A percentile compares a stretch with the other conserved stretches of the same genome.
Evolutionary conservation across 2,329 filamentous ascomycete species (phyloP).

Genomic region (Beauveria varroae): DNA sequence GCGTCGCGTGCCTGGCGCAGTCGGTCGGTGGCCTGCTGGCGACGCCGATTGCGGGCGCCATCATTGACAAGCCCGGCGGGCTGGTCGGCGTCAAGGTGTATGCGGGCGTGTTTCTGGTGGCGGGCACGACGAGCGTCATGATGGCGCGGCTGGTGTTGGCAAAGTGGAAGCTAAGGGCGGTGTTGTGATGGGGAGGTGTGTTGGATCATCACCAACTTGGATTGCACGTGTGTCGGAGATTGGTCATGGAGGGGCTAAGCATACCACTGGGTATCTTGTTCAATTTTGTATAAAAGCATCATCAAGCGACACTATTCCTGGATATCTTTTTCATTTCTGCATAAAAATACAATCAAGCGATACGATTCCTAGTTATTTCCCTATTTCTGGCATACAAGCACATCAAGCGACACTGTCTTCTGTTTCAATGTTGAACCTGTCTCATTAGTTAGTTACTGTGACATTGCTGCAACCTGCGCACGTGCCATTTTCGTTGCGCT

Average conservation of each 20-base stretch:
- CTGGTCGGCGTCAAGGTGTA: conserved; percentile 14
- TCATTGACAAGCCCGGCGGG: conserved; percentile 14
- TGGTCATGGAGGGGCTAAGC: too few relatives aligned
- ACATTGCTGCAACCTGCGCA: too few relatives aligned
- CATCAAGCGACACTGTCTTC: background rate
- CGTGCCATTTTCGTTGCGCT: too few relatives aligned
- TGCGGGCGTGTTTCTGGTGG: conserved; percentile 14
- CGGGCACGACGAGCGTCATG: conserved; percentile 15
- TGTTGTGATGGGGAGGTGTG: conserved; percentile 3
- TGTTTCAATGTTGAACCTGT: background rate
- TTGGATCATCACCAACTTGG: too few relatives aligned
- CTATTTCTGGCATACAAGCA: background rate
- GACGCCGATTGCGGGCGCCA: conserved; percentile 17
- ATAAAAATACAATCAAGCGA: too few relatives aligned
- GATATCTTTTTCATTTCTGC: background rate
- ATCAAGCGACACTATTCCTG: background rate
- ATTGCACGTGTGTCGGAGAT: too few relatives aligned
- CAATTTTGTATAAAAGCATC: background rate
- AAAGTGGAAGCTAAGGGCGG: conserved; percentile 13
- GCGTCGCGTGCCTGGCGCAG: conserved; percentile 20
- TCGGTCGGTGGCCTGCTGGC: conserved; percentile 15
- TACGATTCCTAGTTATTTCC: too few relatives aligned
- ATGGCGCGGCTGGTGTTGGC: conserved; percentile 13
- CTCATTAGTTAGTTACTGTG: too few relatives aligned
- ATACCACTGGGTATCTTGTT: background rate